Conservation (phyloP, 169 alveolate genomes). For the Condylostoma magnum region DNA sequence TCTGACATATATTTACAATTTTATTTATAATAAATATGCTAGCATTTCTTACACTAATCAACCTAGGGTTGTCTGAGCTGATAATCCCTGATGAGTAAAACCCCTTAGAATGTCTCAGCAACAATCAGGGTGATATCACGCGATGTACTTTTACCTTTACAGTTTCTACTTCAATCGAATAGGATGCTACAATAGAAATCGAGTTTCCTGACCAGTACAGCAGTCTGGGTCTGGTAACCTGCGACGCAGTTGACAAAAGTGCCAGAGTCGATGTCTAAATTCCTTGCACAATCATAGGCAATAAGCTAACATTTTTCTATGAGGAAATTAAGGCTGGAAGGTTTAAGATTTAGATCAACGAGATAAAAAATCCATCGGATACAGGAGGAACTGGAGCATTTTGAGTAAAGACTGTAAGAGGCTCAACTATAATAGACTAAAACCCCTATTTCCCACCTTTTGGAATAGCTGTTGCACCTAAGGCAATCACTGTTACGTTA, state of each 20-base stretch:
- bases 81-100: slow-evolving; percentile 14
- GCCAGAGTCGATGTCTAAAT: background rate
- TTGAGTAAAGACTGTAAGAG: background rate
- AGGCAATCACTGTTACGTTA: background rate
- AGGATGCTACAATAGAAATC: slow-evolving; percentile 11
- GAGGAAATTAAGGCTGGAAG: background rate
- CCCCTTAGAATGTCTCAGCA: slow-evolving; percentile 14
- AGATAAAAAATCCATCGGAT: background rate
- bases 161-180: slow-evolving; percentile 3
- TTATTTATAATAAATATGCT: no score
- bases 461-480: slow-evolving; percentile 19
- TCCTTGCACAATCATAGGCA: background rate
- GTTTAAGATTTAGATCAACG: background rate
- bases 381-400: slow-evolving; percentile 24
- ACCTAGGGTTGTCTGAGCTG: no score
- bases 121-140: slow-evolving; percentile 12
- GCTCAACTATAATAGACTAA: background rate
- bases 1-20: no score
- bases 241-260: background rate
- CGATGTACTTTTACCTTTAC: background rate
- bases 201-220: slow-evolving; percentile 25
- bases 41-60: no score
- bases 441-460: background rate
- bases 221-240: background rate
- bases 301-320: background rate